Evolutionary conservation across 139 green algal genomes (phyloP).

Genomic region (Coccomyxa sp.): DNA sequence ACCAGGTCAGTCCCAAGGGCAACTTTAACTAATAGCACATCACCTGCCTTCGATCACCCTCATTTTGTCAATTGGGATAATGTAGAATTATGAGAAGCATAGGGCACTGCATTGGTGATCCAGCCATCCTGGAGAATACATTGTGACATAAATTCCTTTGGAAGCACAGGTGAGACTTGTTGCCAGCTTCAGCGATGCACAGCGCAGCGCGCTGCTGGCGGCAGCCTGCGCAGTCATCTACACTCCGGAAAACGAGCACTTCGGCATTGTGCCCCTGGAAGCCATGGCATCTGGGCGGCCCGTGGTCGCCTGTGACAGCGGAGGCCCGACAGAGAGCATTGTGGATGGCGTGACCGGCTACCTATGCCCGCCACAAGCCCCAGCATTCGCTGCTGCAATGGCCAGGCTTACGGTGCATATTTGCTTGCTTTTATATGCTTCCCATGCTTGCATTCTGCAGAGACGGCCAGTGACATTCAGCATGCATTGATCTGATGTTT

Average conservation of each 20-base stretch:
- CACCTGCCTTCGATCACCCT: no score
- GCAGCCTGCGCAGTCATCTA: conserved; percentile 72
- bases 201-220: conserved; percentile 66
- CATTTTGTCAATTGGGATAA: no score
- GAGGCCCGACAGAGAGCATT: conserved; percentile 79
- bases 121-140: no score
- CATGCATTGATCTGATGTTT: no score
- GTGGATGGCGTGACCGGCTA: conserved; percentile 58
- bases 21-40: background rate
- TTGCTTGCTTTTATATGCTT: no score
- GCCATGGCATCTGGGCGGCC: conserved; percentile 82
- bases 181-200: conserved; percentile 75
- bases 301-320: conserved; percentile 86
- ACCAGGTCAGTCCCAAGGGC: conserved; percentile 57
- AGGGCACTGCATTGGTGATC: no score
- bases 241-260: conserved; percentile 93
- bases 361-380: conserved; percentile 53
- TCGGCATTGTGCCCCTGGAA: conserved; percentile 98
- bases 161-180: conserved; percentile 66
- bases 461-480: no score
- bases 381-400: conserved; percentile 55
- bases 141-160: no score
- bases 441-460: no score
- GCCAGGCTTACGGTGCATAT: background rate
- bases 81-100: no score